A percentile compares a stretch with the other conserved stretches of the same genome.
Conservation (phyloP, 441 rosid species). For the Corymbia calophylla region DNA sequence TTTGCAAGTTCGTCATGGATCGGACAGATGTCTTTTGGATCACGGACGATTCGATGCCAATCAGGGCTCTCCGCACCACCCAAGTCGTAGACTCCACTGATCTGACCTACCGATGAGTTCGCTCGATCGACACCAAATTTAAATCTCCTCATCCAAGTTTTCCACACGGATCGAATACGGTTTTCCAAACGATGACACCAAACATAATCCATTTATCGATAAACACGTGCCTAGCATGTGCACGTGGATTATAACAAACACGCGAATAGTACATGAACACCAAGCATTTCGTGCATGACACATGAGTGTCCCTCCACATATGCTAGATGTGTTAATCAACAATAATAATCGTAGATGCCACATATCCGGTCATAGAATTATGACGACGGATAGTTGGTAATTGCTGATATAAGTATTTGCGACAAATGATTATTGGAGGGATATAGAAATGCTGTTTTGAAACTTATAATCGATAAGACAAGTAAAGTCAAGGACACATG, state of each 20-base stretch:
- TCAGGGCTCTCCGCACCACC: background rate
- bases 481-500: background rate
- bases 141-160: background rate
- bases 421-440: background rate
- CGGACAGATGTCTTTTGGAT: background rate
- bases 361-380: background rate
- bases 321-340: background rate
- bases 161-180: background rate
- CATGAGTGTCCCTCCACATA: background rate
- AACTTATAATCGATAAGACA: background rate
- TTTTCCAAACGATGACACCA: no score
- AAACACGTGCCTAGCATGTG: no score
- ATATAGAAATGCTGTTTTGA: background rate
- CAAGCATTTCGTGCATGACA: background rate
- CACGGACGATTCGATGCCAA: background rate
- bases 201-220: no score
- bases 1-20: background rate
- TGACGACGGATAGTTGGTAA: background rate
- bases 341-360: background rate
- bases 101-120: background rate
- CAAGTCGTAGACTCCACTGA: background rate
- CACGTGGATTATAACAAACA: no score
- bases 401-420: no score
- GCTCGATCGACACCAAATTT: background rate
- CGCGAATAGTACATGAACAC: no score